These are phyloP conservation scores for Candida odintsovae DNA, from an alignment of 805 yeast species.

Conservation along the genomic window DNA sequence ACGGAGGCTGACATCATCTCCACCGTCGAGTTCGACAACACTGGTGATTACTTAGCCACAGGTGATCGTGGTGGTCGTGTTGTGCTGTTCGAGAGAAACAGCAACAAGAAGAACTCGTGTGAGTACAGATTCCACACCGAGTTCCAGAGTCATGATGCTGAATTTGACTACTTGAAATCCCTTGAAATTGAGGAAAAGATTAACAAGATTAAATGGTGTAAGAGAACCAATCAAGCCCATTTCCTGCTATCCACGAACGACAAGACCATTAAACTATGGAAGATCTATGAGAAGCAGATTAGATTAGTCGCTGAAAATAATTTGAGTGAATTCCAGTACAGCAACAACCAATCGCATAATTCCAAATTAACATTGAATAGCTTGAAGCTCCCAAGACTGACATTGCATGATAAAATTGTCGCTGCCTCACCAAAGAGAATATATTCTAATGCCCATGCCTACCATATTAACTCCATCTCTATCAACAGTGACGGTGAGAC, in stretches of 20 bases:
- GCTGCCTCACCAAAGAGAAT: constrained; percentile 92
- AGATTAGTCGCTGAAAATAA: constrained; percentile 92
- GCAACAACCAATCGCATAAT: constrained; percentile 1
- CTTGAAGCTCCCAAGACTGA: constrained; percentile 78
- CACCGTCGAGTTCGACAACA: constrained; percentile 91
- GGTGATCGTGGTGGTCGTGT: constrained; percentile 99
- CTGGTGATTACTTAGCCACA: constrained; percentile 94
- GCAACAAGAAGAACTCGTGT: constrained; percentile 63
- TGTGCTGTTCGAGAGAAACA: constrained; percentile 88
- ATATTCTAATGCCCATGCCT: constrained; percentile 95
- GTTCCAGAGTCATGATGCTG: constrained; percentile 97
- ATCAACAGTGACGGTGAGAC: constrained; percentile 96
- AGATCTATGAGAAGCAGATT: constrained; percentile 84
- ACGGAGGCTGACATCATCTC: constrained; percentile 97
- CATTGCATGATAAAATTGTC: constrained; percentile 91
- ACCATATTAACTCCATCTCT: constrained; percentile 93
- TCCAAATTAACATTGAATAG: constrained; percentile 31
- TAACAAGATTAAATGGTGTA: constrained; percentile 95
- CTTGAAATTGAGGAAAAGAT: constrained; percentile 97
- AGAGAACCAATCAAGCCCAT: constrained; percentile 83
- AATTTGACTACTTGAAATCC: constrained; percentile 92
- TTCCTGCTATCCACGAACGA: constrained; percentile 89
- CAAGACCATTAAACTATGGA: constrained; percentile 98
- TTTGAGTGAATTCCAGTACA: constrained; percentile 40
- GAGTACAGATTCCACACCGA: constrained; percentile 96